Percentiles rank a stretch among this genome's conserved stretches.
phyloP scores from a whole-genome alignment of 768 basidiomycete species.

The Exsudoporus frostii region DNA sequence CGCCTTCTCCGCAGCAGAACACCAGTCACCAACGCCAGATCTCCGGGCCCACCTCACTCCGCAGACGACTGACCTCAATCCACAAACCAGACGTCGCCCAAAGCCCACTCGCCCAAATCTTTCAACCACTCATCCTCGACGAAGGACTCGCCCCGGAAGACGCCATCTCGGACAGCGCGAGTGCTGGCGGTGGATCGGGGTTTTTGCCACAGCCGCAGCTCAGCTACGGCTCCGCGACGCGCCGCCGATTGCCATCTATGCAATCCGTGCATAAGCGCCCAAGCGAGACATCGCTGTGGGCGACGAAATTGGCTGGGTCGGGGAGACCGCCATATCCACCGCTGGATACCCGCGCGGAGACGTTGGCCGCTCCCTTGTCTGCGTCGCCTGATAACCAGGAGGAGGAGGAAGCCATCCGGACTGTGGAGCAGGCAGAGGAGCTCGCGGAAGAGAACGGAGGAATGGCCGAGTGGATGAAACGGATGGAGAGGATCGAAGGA shows the following conservation, averaged over 20 bases:
- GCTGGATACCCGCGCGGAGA: conserved; percentile 26
- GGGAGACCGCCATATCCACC: conserved; percentile 14
- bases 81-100: conserved; percentile 30
- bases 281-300: conserved; percentile 11
- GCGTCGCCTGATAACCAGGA: conserved; percentile 26
- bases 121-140: conserved; percentile 61
- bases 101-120: conserved; percentile 70
- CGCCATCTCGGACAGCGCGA: conserved; percentile 19
- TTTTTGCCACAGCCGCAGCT: conserved; percentile 11
- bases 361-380: conserved; percentile 19
- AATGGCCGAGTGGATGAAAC: conserved; percentile 28
- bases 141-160: conserved; percentile 38
- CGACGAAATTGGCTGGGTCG: background rate
- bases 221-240: conserved; percentile 40
- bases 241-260: conserved; percentile 38
- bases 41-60: conserved; percentile 16
- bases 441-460: conserved; percentile 25
- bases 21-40: conserved; percentile 9
- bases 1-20: conserved; percentile 9
- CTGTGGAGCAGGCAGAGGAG: conserved; percentile 29
- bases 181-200: conserved; percentile 5
- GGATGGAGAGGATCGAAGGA: conserved; percentile 41
- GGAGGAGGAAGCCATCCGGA: conserved; percentile 13
- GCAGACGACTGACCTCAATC: conserved; percentile 18
- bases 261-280: conserved; percentile 19